Percentiles rank a stretch among this genome's conserved stretches.
Conservation (phyloP, 2,329 filamentous ascomycete genomes). For the Pseudohalonectria lignicola region DNA sequence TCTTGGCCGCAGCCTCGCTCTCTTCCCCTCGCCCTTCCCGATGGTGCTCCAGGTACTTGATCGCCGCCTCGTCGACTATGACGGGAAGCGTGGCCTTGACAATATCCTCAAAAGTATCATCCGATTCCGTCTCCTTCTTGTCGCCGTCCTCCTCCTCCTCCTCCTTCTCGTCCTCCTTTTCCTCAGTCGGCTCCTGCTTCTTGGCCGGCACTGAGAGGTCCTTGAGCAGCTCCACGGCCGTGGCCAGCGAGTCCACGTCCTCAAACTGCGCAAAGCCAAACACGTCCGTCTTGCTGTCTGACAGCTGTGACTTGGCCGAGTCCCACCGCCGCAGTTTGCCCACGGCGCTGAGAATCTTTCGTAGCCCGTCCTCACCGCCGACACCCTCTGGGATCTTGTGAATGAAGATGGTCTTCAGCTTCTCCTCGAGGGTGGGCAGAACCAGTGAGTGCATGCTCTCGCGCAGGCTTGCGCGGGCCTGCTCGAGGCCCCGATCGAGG, state of each 20-base stretch:
- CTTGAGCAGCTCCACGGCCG: constrained; percentile 73
- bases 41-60: constrained; percentile 78
- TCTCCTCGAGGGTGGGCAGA: constrained; percentile 81
- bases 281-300: constrained; percentile 68
- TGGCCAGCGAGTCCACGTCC: constrained; percentile 76
- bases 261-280: constrained; percentile 97
- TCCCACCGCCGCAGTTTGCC: constrained; percentile 81
- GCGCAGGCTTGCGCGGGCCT: constrained; percentile 53
- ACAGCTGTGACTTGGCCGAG: constrained; percentile 46
- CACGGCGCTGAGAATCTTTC: constrained; percentile 66
- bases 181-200: constrained; percentile 44
- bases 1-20: constrained; percentile 50
- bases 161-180: background rate
- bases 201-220: constrained; percentile 74
- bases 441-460: constrained; percentile 62
- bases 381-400: constrained; percentile 73
- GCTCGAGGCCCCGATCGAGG: constrained; percentile 51
- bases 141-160: constrained; percentile 17
- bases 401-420: constrained; percentile 82
- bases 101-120: constrained; percentile 38
- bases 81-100: constrained; percentile 64
- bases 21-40: constrained; percentile 56
- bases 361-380: constrained; percentile 66
- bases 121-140: constrained; percentile 21
- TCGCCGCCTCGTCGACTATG: constrained; percentile 70